Evolutionary conservation across 805 yeast species (phyloP), one percentile per base, ranked within the genome.

Genomic region (Starmerella floricola): DNA sequence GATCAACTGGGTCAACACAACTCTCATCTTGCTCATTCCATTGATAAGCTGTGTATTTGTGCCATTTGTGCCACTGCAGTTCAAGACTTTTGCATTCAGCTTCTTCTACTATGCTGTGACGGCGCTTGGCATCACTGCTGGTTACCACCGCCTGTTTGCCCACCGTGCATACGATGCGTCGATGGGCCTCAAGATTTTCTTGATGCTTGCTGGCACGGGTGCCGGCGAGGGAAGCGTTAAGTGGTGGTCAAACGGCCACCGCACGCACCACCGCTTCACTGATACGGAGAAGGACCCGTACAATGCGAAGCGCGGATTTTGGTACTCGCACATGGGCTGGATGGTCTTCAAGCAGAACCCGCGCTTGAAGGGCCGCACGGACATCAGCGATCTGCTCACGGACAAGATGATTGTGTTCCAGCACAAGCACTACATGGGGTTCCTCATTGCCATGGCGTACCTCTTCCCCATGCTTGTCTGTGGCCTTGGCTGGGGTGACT

Each of bases 231-330:
- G 94, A 4, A 71, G 83, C 2, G 74, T 78, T 11, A 69, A 78
- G 55, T 72, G 79, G 72, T 85, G 94, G 94, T 78, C 82, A 18
- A 68, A 78, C 13, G 69, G 82, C 35, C 97, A 87, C 65, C 67
- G 94, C 46, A 86, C 91, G 3, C 96, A 87, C 63, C 96, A 87
- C 62, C 74, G 88, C 45, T 82, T 72, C 60, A 78, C 91, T 33
- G 95, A 87, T 57, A 79, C 93, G 0, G 94, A 83, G 46, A 71
- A 72, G 54, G 97, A 87, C 60, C 96, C 97, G 1, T 85, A 83
- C 62, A 77, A 77, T 55, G 78, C 81, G 30, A 73, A 87, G 56
- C 71, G 81, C 45, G 95, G 96, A 0, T 70, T 85, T 53, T 62
- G 72, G 54, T 86, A 76, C 72, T 76, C 88, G 27, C 95, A 86